Base-by-base conservation (phyloP, 805 yeast species). In the Peterozyma toletana region DNA sequence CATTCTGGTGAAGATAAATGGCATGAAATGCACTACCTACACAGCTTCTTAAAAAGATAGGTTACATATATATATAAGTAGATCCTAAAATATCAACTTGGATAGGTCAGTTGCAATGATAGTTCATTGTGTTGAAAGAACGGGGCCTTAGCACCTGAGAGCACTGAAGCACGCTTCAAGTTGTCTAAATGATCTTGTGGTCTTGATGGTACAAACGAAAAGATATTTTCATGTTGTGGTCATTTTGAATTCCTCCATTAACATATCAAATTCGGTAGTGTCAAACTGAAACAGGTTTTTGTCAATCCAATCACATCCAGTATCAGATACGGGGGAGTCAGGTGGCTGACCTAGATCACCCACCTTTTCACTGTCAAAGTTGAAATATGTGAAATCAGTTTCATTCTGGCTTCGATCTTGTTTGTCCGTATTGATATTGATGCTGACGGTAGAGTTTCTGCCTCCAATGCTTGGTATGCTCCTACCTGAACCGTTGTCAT, bases 221-320 rank as follows among this genome's bases (percentile, higher is more conserved):
- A 21, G 27, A 21, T 7, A 21, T 5, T 4, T 21, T 21, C 7
- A 21, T 21, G 27, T 7, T 4, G 7, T 21, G 7, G 39, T 21
- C 16, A 15, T 37, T 7, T 33, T 21, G 14, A 33, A 36, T 15
- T 30, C 11, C 30, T 33, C 38, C 35, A 42, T 40, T 34, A 45
- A 33, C n/a, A 33, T 45, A 17, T 41, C 36, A 30, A 58, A 40
- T 30, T 56, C 48, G 38, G 56, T 57, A 7, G 54, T 61, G 37
- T 59, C 67, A 50, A 57, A 68, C 39, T 68, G 73, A 40, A 71
- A 58, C 40, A 62, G 60, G 48, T 66, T 62, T 43, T 72, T 75
- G 52, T 75, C 80, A 38, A 75, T 73, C 79, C 80, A 75, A 49
- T 75, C 77, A 60, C 80, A 75, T 0, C 80, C 80, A 2, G 79